Conservation (phyloP, 257 asterid species). For the Ilex aquifolium region DNA sequence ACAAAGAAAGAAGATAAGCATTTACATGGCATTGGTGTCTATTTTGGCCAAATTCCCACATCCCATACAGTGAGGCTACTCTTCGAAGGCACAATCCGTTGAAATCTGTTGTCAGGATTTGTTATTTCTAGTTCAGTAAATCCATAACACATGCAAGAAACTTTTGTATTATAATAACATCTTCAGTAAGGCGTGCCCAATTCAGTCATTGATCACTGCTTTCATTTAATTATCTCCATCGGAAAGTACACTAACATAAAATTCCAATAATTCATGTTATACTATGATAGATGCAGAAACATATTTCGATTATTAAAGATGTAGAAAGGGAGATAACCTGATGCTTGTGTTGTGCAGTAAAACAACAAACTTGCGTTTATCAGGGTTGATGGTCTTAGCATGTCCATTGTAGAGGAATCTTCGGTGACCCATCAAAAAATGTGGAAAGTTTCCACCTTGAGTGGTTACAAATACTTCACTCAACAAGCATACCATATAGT, state of each 20-base stretch:
- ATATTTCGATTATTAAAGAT: background rate
- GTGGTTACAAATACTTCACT: slow-evolving; percentile 93
- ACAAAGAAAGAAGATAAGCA: no score
- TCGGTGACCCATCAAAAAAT: slow-evolving; percentile 85
- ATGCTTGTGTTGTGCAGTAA: slow-evolving; percentile 56
- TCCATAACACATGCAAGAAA: no score
- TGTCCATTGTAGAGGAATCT: slow-evolving; percentile 77
- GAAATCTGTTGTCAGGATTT: no score
- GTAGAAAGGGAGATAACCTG: slow-evolving; percentile 37
- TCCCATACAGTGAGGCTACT: no score
- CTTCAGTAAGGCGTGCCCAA: background rate
- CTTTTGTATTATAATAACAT: no score
- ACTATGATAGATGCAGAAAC: background rate
- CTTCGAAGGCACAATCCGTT: no score
- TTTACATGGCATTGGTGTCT: no score
- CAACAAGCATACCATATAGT: slow-evolving; percentile 69
- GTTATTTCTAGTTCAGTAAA: no score
- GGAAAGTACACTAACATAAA: no score
- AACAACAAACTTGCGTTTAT: slow-evolving; percentile 65
- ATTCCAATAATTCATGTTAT: background rate
- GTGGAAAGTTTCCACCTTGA: slow-evolving; percentile 95
- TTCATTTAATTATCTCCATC: background rate
- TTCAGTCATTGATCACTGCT: background rate
- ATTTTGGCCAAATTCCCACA: no score
- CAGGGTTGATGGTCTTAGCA: slow-evolving; percentile 79